Conservation (phyloP, 768 basidiomycete genomes). For the Austroboletus eburneus region DNA sequence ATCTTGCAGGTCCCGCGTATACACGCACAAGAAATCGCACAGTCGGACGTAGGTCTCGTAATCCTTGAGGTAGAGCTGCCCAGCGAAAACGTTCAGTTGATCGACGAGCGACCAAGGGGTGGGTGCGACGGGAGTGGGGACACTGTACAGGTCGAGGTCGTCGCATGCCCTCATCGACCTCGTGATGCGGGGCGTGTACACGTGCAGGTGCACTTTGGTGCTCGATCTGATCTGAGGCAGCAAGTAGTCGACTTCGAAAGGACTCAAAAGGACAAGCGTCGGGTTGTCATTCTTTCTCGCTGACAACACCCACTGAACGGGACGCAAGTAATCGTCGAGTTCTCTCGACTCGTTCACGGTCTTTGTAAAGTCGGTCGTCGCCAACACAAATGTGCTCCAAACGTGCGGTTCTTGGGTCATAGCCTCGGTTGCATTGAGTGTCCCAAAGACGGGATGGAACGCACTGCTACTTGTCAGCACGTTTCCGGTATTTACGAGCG, state of each 20-base stretch:
- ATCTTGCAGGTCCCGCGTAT: constrained; percentile 5
- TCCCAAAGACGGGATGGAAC: not conserved
- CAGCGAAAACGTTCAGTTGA: not conserved
- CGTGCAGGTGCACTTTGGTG: not conserved
- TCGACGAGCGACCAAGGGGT: not conserved
- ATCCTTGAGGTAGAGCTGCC: not conserved
- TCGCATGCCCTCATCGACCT: not conserved
- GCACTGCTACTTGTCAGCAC: not conserved
- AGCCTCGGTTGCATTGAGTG: not conserved
- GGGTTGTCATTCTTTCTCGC: not conserved
- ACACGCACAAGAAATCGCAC: not conserved
- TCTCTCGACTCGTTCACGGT: constrained; percentile 3
- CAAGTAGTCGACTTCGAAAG: constrained; percentile 33
- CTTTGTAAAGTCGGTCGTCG: not conserved
- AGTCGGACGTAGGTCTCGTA: not conserved
- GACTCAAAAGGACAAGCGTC: not conserved
- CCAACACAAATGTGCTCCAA: not conserved
- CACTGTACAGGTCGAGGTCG: not conserved
- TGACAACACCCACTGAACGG: not conserved
- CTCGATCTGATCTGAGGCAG: constrained; percentile 31
- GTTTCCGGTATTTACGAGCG: not conserved
- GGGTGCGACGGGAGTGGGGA: not conserved
- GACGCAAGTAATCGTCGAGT: not conserved
- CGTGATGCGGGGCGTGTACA: not conserved
- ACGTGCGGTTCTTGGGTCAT: not conserved